Percentiles rank a stretch among this genome's conserved stretches.
These are phyloP conservation scores for Tetrapisispora nanseiensis DNA, from an alignment of 805 yeast genomes.

Conservation along the genomic window DNA sequence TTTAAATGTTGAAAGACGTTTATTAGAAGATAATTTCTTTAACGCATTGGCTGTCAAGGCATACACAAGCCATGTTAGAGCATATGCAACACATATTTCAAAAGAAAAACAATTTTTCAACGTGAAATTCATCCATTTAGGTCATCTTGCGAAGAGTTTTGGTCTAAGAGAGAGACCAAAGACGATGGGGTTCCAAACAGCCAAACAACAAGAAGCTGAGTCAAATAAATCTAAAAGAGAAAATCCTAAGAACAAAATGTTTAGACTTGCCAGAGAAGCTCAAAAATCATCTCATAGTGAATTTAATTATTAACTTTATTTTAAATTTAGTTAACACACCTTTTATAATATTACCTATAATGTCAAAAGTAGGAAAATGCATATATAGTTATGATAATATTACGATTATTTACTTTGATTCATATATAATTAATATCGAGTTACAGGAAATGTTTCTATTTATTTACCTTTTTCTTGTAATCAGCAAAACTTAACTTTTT, in stretches of 20 bases:
- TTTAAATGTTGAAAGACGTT: constrained; percentile 78
- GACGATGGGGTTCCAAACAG: constrained; percentile 42
- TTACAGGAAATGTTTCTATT: no score
- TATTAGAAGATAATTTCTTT: constrained; percentile 53
- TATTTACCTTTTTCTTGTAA: constrained; percentile 24
- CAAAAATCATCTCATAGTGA: constrained; percentile 58
- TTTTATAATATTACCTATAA: no score
- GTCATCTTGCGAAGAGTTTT: constrained; percentile 92
- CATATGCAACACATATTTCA: constrained; percentile 89
- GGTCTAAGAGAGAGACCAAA: constrained; percentile 93
- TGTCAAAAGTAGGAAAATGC: no score
- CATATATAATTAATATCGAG: no score
- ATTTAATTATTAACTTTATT: constrained; percentile 43
- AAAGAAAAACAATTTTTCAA: constrained; percentile 73
- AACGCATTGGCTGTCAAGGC: constrained; percentile 68
- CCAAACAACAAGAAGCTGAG: constrained; percentile 21
- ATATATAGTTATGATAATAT: no score
- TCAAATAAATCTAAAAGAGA: constrained; percentile 43
- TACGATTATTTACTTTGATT: no score
- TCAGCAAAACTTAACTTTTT: constrained; percentile 32
- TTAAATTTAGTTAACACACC: background rate
- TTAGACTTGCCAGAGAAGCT: constrained; percentile 62
- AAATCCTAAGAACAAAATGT: constrained; percentile 63
- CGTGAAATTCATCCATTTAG: constrained; percentile 75
- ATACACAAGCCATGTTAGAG: constrained; percentile 82